Base-by-base conservation (phyloP, 768 basidiomycete genomes). In the Mycena filopes region DNA sequence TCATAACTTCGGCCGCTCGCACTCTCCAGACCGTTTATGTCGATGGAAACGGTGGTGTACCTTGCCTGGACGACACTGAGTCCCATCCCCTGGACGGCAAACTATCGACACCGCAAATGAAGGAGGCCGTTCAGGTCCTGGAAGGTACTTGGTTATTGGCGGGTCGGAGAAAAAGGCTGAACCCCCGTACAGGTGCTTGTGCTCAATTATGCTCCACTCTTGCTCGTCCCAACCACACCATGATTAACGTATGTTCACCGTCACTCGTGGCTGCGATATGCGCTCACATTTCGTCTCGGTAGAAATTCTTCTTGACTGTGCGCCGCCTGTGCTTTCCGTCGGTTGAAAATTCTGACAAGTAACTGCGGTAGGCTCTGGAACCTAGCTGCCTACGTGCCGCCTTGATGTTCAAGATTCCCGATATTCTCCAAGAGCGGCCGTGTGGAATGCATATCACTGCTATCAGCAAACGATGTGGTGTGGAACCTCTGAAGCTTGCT, bases 401-500 rank as follows among this genome's bases (percentile, higher is more conserved):
- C n/a, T 31, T 70, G 20, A 48, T 18, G 25, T 65, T 55, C 60
- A 67, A 70, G 45, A 67, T 77, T 25, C 68, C 77, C 1, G 76
- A 77, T 38, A 51, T 69, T n/a, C 65, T 78, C 4, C 42, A 63
- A 13, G 65, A 66, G 26, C 45, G 67, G n/a, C 74, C 75, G 10
- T 48, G 64, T 11, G 76, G 76, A 26, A 43, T 77, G 69, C 71
- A 71, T 46, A 71, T 73, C 21, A 6, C 45, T 15, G 73, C 73
- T 20, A 60, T 78, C 3, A 46, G 69, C 26, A 46, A 59, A 28
- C 45, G 45, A 38, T 60, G 70, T 38, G 66, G 71, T 13, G 61
- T 71, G 16, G 71, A 76, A 15, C 66, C 63, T 21, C 67, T 65
- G 8, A 78, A 78, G 53, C 69, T 78, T n/a, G 63, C 65, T 15